phyloP scores from a whole-genome alignment of 75 land plant genomes.

The Sequoiadendron giganteum region DNA sequence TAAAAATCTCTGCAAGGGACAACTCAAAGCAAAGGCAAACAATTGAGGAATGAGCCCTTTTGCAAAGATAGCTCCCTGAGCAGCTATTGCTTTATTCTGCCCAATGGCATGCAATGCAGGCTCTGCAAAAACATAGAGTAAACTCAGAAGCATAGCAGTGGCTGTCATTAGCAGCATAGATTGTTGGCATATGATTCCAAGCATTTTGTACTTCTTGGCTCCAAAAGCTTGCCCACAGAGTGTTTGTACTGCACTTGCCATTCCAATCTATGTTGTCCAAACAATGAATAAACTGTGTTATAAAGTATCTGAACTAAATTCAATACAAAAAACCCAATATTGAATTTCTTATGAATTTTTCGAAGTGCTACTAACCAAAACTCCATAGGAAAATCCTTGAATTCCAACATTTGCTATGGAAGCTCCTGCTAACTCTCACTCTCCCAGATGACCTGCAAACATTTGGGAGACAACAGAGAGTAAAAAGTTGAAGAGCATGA shows the following conservation, averaged over 20 bases:
- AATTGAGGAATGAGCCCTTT: conserved; percentile 45
- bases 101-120: conserved; percentile 36
- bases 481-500: conserved; percentile 52
- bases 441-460: conserved; percentile 67
- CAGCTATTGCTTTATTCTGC: conserved; percentile 40
- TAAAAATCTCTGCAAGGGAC: conserved; percentile 53
- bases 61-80: conserved; percentile 45
- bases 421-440: conserved; percentile 56
- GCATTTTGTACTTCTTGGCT: conserved; percentile 42
- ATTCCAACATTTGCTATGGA: conserved; percentile 60
- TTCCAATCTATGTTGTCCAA: conserved; percentile 39
- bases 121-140: conserved; percentile 54
- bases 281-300: too few species aligned
- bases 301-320: too few species aligned
- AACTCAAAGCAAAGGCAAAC: conserved; percentile 33
- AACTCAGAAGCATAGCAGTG: conserved; percentile 33
- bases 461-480: conserved; percentile 54
- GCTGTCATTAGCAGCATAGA: conserved; percentile 43
- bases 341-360: too few species aligned
- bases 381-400: conserved; percentile 51
- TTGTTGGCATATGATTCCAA: conserved; percentile 61
- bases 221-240: conserved; percentile 81
- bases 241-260: conserved; percentile 73
- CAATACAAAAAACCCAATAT: too few species aligned
- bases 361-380: conserved; percentile 28